A percentile compares a stretch with the other conserved stretches of the same genome.
phyloP scores from a whole-genome alignment of 495 filamentous ascomycete species.

The Penicillium cataractarum region DNA sequence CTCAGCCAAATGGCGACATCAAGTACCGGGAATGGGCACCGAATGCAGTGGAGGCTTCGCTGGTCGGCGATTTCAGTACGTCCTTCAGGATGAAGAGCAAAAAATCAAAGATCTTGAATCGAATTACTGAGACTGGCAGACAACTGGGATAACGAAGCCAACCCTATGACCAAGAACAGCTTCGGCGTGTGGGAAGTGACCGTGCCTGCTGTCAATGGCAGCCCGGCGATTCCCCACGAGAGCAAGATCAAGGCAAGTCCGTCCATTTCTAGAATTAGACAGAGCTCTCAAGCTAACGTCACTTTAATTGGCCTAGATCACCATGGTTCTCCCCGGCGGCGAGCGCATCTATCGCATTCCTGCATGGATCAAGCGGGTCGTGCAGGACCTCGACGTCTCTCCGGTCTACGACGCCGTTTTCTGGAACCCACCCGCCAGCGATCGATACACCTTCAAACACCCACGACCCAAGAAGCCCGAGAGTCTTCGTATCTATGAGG shows the following conservation, averaged over 20 bases:
- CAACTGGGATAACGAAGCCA: conserved; percentile 80
- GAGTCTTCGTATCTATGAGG: conserved; percentile 92
- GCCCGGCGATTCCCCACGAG: conserved; percentile 83
- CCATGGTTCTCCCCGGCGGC: conserved; percentile 76
- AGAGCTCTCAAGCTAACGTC: conserved; percentile 8
- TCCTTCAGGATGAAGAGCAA: conserved; percentile 7
- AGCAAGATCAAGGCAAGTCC: conserved; percentile 85
- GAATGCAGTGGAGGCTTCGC: conserved; percentile 76
- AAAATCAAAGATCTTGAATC: conserved; percentile 10
- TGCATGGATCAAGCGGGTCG: conserved; percentile 96
- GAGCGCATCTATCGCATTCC: conserved; percentile 87
- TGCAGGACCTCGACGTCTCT: conserved; percentile 86
- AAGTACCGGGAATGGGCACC: conserved; percentile 96
- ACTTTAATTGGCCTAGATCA: conserved; percentile 61
- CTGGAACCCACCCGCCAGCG: conserved; percentile 85
- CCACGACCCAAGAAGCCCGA: conserved; percentile 78
- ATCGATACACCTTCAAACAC: conserved; percentile 83
- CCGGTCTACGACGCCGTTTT: conserved; percentile 93
- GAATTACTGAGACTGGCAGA: conserved; percentile 59
- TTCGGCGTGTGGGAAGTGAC: conserved; percentile 90
- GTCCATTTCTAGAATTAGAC: too few species aligned
- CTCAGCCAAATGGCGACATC: conserved; percentile 79
- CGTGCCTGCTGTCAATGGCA: conserved; percentile 72
- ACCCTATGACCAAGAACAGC: conserved; percentile 80
- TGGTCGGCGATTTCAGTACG: conserved; percentile 97